These are phyloP conservation scores for Sugiyamaella floridensis DNA, from an alignment of 805 yeast species.

Conservation along the genomic window DNA sequence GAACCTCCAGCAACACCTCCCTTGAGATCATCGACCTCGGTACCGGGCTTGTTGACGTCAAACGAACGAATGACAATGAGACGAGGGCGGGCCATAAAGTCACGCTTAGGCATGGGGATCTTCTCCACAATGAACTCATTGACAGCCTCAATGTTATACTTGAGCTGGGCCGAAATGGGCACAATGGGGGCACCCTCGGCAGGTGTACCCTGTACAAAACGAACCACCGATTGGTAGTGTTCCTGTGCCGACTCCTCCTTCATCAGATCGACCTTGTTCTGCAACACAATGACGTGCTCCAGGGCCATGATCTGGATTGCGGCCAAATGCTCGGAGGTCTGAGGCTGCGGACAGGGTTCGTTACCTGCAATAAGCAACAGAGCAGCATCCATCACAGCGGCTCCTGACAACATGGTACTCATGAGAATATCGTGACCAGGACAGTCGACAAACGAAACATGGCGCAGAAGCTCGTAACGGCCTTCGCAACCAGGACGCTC, in stretches of 20 bases:
- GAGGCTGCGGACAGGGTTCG: constrained; percentile 99
- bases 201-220: constrained; percentile 93
- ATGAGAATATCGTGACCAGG: constrained; percentile 99
- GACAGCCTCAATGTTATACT: constrained; percentile 97
- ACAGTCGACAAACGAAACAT: constrained; percentile 97
- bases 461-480: constrained; percentile 85
- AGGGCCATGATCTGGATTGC: constrained; percentile 99
- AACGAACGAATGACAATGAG: constrained; percentile 96
- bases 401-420: constrained; percentile 99
- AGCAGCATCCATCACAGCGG: constrained; percentile 99
- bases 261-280: constrained; percentile 98
- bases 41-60: constrained; percentile 98
- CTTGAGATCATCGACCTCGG: constrained; percentile 91
- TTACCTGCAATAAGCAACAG: constrained; percentile 92
- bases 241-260: constrained; percentile 94
- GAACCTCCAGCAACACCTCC: constrained; percentile 99
- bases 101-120: constrained; percentile 95
- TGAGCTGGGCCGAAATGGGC: constrained; percentile 97
- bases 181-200: constrained; percentile 99
- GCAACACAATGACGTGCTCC: constrained; percentile 91
- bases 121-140: constrained; percentile 92
- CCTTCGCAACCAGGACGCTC: constrained; percentile 83
- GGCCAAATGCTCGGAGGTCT: constrained; percentile 97
- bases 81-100: constrained; percentile 87
- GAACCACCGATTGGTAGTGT: constrained; percentile 86